Conservation (phyloP, 2,329 filamentous ascomycete species). For the Colletotrichum somersetense region DNA sequence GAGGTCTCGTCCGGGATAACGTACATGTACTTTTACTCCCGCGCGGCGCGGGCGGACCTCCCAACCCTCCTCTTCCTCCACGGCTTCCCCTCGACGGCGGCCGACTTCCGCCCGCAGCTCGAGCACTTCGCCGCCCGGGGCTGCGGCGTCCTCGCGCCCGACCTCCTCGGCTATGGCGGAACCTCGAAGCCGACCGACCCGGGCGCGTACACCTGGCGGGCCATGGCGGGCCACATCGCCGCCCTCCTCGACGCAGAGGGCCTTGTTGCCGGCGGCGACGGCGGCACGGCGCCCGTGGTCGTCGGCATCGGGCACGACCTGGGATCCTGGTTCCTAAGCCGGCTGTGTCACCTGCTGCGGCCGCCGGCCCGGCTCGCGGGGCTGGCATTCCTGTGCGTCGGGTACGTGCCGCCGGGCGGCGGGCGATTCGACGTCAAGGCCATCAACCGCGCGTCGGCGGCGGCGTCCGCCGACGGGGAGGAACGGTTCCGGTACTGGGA, state of each 20-base stretch:
- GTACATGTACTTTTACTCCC: conserved; percentile 50
- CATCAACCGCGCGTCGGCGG: conserved; percentile 50
- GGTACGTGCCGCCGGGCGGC: conserved; percentile 46
- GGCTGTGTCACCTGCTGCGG: conserved; percentile 47
- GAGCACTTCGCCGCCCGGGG: conserved; percentile 50
- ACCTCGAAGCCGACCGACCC: conserved; percentile 83
- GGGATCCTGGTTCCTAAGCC: conserved; percentile 50
- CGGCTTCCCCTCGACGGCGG: conserved; percentile 60
- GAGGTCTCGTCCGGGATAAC: conserved; percentile 15
- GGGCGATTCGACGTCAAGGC: conserved; percentile 48
- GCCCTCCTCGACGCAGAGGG: conserved; percentile 85
- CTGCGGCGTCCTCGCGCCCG: conserved; percentile 58
- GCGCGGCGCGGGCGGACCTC: conserved; percentile 41
- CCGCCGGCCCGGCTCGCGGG: conserved; percentile 33
- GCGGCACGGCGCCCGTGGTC: conserved; percentile 60
- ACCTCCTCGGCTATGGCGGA: conserved; percentile 80
- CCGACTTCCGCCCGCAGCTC: conserved; percentile 59
- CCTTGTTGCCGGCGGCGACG: conserved; percentile 48
- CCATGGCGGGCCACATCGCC: conserved; percentile 84
- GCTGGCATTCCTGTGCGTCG: conserved; percentile 49
- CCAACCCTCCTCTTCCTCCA: conserved; percentile 61
- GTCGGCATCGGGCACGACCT: conserved; percentile 67
- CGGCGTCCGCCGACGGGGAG: conserved; percentile 20
- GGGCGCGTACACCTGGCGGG: conserved; percentile 81
- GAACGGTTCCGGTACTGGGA: conserved; percentile 38